These are phyloP conservation scores for Tolypocladium tropicale DNA, from an alignment of 2,329 filamentous ascomycete genomes.

Conservation along the genomic window DNA sequence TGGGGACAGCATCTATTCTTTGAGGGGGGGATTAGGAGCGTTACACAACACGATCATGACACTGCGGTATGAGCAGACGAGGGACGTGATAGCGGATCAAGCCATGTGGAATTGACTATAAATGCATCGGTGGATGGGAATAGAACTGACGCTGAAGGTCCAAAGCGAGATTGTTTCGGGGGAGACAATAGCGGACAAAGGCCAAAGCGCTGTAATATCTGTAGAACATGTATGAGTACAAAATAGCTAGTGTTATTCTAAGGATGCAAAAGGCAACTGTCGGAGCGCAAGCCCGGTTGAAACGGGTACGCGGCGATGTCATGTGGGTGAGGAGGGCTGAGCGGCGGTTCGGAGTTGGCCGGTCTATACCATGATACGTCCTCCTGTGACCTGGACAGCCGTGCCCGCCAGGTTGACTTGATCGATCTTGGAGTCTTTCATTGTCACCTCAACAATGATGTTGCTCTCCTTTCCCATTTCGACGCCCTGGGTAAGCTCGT, in stretches of 20 bases:
- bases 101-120: background rate
- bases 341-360: background rate
- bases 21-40: background rate
- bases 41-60: background rate
- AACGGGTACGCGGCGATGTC: background rate
- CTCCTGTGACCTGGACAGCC: constrained; percentile 24
- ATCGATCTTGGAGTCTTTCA: constrained; percentile 19
- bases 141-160: constrained; percentile 6
- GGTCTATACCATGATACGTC: constrained; percentile 11
- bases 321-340: background rate
- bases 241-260: constrained; percentile 17
- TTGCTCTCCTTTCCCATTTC: constrained; percentile 54
- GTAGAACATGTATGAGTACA: constrained; percentile 28
- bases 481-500: constrained; percentile 52
- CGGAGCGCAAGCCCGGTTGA: constrained; percentile 9
- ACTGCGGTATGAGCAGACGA: background rate
- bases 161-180: constrained; percentile 12
- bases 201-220: constrained; percentile 21
- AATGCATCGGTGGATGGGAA: constrained; percentile 4
- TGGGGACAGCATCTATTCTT: background rate
- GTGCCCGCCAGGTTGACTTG: constrained; percentile 22
- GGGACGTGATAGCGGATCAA: background rate
- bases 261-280: constrained; percentile 8
- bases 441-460: constrained; percentile 35
- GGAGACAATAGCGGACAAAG: constrained; percentile 10